Conservation (phyloP, 768 basidiomycete genomes). For the Symmetrospora coprosmae region DNA sequence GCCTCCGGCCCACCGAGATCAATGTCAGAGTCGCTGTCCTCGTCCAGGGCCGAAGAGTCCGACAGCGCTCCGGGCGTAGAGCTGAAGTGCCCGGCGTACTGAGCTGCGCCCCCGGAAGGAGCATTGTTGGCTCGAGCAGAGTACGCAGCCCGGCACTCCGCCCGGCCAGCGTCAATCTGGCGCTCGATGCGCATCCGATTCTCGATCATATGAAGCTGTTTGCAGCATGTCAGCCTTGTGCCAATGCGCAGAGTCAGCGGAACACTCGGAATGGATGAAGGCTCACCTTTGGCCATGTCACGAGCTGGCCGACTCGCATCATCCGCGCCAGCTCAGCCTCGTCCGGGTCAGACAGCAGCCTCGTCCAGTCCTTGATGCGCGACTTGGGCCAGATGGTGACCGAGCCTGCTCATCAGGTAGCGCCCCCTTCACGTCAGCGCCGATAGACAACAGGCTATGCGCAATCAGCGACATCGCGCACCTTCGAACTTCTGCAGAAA, state of each 20-base stretch:
- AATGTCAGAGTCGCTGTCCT: conserved; percentile 19
- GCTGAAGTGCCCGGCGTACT: conserved; percentile 34
- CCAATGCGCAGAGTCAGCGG: too few relatives aligned
- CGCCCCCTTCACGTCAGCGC: not conserved
- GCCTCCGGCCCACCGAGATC: conserved; percentile 17
- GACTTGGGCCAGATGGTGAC: conserved; percentile 36
- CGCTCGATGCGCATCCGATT: conserved; percentile 51
- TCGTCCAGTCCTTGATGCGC: conserved; percentile 65
- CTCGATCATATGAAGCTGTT: conserved; percentile 78
- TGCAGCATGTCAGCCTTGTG: not conserved
- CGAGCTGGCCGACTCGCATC: conserved; percentile 70
- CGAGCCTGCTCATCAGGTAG: conserved; percentile 34
- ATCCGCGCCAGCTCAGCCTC: conserved; percentile 60
- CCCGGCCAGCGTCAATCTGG: conserved; percentile 28
- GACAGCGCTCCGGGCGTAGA: conserved; percentile 30
- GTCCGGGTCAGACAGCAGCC: conserved; percentile 42
- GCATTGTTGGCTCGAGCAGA: conserved; percentile 18
- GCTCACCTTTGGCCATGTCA: conserved; percentile 90
- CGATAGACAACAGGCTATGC: not conserved
- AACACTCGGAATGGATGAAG: not conserved
- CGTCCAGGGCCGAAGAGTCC: conserved; percentile 32
- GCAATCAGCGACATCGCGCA: not conserved
- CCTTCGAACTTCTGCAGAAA: conserved; percentile 84
- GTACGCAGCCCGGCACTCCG: conserved; percentile 27
- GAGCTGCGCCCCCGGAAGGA: conserved; percentile 26